phyloP scores from a whole-genome alignment of 1,284 basidiomycete species.

The Malassezia restricta region DNA sequence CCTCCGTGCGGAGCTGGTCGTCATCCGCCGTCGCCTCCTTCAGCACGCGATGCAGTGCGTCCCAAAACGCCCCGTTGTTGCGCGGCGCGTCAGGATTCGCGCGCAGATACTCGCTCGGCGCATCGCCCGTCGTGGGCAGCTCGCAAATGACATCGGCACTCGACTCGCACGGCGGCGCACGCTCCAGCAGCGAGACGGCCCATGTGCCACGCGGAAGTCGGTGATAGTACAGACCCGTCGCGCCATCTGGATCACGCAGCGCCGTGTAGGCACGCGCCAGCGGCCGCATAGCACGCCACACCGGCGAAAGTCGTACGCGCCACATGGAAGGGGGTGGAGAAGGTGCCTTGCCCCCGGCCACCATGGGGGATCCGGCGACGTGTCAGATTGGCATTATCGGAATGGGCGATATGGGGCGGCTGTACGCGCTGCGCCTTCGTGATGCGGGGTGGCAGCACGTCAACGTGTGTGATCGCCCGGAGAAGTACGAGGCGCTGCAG shows the following conservation, averaged over 20 bases:
- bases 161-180: conserved; percentile 10
- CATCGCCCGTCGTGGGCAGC: conserved; percentile 13
- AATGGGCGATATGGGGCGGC: conserved; percentile 67
- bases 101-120: conserved; percentile 21
- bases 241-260: conserved; percentile 14
- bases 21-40: conserved; percentile 29
- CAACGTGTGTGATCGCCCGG: conserved; percentile 78
- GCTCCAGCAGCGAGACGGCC: conserved; percentile 23
- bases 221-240: conserved; percentile 32
- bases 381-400: conserved; percentile 47
- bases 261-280: not conserved
- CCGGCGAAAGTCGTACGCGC: no score
- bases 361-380: no score
- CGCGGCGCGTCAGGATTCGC: conserved; percentile 24
- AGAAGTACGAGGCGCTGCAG: conserved; percentile 59
- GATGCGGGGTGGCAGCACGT: conserved; percentile 68
- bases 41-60: conserved; percentile 31
- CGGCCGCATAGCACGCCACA: no score
- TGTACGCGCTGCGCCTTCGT: conserved; percentile 71
- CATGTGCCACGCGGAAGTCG: conserved; percentile 17
- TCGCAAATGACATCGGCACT: conserved; percentile 18
- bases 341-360: no score
- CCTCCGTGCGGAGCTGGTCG: conserved; percentile 32
- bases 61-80: conserved; percentile 28
- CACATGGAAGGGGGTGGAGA: no score